These are phyloP conservation scores for Cryphonectria japonica DNA, from an alignment of 2,329 filamentous ascomycete species.

Conservation along the genomic window DNA sequence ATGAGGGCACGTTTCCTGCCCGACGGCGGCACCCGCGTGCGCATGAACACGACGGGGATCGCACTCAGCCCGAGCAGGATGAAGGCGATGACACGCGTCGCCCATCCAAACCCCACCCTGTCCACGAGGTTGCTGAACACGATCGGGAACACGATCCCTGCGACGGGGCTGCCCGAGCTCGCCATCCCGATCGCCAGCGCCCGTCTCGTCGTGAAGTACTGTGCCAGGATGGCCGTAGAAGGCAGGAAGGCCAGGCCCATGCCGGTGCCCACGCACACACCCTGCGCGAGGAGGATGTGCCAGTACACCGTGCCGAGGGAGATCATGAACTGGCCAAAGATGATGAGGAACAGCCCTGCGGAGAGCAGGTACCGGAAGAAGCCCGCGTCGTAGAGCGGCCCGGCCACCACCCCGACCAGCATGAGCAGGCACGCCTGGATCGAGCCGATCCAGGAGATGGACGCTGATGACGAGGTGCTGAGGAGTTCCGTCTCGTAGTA, in stretches of 20 bases:
- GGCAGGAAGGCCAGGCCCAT: conserved; percentile 43
- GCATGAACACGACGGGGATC: conserved; percentile 47
- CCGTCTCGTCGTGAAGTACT: conserved; percentile 44
- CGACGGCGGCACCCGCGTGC: conserved; percentile 39
- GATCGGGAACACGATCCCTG: conserved; percentile 52
- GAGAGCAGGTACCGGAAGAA: conserved; percentile 44
- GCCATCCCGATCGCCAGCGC: conserved; percentile 41
- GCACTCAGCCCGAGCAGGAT: conserved; percentile 44
- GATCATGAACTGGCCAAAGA: conserved; percentile 49
- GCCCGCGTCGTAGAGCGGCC: conserved; percentile 49
- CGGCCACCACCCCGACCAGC: conserved; percentile 45
- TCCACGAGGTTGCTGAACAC: conserved; percentile 42
- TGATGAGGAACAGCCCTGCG: conserved; percentile 41
- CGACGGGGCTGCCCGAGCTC: conserved; percentile 40
- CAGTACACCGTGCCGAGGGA: conserved; percentile 50
- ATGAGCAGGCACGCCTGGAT: conserved; percentile 47
- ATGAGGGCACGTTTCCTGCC: conserved; percentile 38
- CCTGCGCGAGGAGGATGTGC: conserved; percentile 46
- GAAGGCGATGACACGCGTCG: conserved; percentile 58
- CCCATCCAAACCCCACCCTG: conserved; percentile 43
- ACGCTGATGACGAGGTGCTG: conserved; percentile 38
- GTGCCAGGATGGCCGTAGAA: conserved; percentile 42
- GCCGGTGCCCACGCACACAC: conserved; percentile 44
- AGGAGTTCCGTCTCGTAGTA: conserved; percentile 47
- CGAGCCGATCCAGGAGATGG: conserved; percentile 52